Percentiles rank a stretch among this genome's conserved stretches.
phyloP scores from a whole-genome alignment of 768 basidiomycete species.

The Xerocomellus intermedius region DNA sequence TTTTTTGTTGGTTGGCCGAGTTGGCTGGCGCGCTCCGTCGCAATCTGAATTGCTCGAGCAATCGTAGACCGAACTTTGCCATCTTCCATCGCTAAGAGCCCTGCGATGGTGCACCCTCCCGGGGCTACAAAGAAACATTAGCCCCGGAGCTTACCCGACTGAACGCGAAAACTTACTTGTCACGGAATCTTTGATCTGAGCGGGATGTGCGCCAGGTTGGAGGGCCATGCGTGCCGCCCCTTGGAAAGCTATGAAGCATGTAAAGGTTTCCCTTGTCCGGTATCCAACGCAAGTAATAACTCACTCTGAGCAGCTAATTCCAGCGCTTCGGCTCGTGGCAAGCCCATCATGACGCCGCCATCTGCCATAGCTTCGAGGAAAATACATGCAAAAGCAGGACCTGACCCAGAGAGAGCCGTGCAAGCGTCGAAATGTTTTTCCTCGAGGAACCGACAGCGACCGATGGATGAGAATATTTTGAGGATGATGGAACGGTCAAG shows the following conservation, averaged over 20 bases:
- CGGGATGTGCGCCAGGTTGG: slow-evolving; percentile 86
- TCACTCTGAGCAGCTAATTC: slow-evolving; percentile 95
- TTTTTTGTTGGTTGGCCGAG: slow-evolving; percentile 71
- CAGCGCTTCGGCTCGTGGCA: slow-evolving; percentile 89
- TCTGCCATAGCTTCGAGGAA: slow-evolving; percentile 99
- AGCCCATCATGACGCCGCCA: slow-evolving; percentile 99
- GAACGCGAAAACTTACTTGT: slow-evolving; percentile 64
- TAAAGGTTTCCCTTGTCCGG: background rate
- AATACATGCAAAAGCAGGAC: slow-evolving; percentile 95
- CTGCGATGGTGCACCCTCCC: slow-evolving; percentile 97
- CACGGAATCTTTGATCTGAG: slow-evolving; percentile 95
- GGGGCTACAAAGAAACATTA: slow-evolving; percentile 60
- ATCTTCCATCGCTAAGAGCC: slow-evolving; percentile 92
- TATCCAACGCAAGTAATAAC: slow-evolving; percentile 21
- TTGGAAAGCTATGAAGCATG: slow-evolving; percentile 67
- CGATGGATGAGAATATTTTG: slow-evolving; percentile 96
- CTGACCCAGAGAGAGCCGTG: slow-evolving; percentile 93
- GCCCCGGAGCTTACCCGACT: background rate
- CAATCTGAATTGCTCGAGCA: slow-evolving; percentile 91
- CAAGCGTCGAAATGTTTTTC: slow-evolving; percentile 99
- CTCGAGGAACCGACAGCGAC: slow-evolving; percentile 92
- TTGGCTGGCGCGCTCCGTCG: slow-evolving; percentile 85
- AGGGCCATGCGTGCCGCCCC: slow-evolving; percentile 96
- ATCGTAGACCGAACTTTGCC: slow-evolving; percentile 92
- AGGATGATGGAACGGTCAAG: slow-evolving; percentile 72